Evolutionary conservation across 805 yeast genomes (phyloP), one percentile per base, ranked within the genome.

Genomic region (Yarrowia divulgata): DNA sequence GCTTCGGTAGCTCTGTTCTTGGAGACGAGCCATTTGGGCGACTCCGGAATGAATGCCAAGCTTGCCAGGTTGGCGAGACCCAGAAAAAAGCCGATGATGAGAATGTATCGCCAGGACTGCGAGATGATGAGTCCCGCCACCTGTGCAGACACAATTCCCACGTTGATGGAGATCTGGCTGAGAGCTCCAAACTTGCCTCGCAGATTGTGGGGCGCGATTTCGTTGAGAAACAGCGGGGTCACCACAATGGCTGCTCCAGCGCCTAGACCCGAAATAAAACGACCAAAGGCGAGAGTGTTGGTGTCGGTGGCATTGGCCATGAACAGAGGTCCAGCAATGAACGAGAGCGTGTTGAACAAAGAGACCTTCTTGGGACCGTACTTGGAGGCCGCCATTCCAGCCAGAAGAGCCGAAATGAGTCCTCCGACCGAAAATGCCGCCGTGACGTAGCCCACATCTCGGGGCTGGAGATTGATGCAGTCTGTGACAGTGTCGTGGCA

Each of bases 191-290:
- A 82, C 16, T 88, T 79, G 0, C 98, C 98, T 62, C 89, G 85
- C 71, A 85, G 79, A 4, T 81, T 81, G 0, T 82, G 77, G 0
- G 98, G 97, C 8, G 95, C 82, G 12, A 93, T 84, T 78, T 93
- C 97, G 75, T 88, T 89, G 73, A 95, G 86, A 73, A 87, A 88
- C 71, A 95, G 78, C 0, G 98, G 97, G 0, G 93, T 89, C 18
- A 90, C 87, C 3, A 95, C 98, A 70, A 95, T 84, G 0, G 94
- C 89, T 13, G 88, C 82, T 4, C 99, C 99, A 8, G 97, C 96
- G 1, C 90, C 97, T 1, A 92, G 62, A 0, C 99, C 99, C 19
- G 91, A 85, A 5, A 91, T 73, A 69, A 92, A 83, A 70, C 99
- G 83, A 0, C 98, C 98, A 14, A 85, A 5, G 13, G 86, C 74